phyloP scores from a whole-genome alignment of 2,329 filamentous ascomycete genomes.

The Ramularia endophylla region DNA sequence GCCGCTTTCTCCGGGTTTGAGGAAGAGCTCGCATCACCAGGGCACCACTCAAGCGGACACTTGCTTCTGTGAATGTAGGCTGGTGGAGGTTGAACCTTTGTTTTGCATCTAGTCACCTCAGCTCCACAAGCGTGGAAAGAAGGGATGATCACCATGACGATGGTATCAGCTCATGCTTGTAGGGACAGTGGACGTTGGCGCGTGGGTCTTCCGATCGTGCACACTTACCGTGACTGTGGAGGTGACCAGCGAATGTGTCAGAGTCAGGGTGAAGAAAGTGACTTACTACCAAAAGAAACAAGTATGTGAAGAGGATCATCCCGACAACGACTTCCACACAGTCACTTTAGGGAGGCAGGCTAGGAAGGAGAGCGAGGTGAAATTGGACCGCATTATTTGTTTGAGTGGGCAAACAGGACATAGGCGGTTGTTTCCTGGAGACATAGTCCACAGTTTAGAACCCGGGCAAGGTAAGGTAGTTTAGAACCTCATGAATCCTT shows the following conservation, averaged over 20 bases:
- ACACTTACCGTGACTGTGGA: constrained; percentile 12
- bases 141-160: constrained; percentile 4
- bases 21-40: constrained; percentile 13
- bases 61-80: constrained; percentile 11
- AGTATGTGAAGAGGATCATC: too few species aligned
- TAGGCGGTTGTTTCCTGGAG: too few species aligned
- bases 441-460: too few species aligned
- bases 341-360: too few species aligned
- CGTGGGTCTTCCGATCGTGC: constrained; percentile 5
- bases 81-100: constrained; percentile 15
- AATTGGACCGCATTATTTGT: too few species aligned
- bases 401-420: too few species aligned
- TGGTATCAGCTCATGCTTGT: constrained; percentile 11
- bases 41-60: constrained; percentile 18
- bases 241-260: not conserved
- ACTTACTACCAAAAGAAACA: constrained; percentile 8
- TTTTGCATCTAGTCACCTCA: not conserved
- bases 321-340: too few species aligned
- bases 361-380: too few species aligned
- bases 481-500: too few species aligned
- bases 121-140: not conserved
- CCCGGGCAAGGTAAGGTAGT: too few species aligned
- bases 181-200: constrained; percentile 4
- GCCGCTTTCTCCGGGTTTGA: too few species aligned
- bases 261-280: not conserved